Conservation (phyloP, 192 early-diverging fungal species). For the Spinellus fusiger region DNA sequence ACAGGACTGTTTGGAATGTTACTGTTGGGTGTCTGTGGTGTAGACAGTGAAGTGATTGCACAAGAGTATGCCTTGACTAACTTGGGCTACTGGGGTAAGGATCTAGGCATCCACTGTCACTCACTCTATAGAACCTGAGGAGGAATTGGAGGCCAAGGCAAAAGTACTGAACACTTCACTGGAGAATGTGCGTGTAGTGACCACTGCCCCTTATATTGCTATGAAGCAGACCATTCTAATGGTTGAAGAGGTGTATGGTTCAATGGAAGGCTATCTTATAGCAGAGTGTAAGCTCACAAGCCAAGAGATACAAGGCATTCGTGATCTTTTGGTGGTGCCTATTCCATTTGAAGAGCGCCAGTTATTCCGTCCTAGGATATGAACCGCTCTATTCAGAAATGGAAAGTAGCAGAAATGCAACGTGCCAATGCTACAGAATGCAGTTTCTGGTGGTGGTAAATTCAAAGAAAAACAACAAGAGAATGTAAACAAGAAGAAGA, state of each 20-base stretch:
- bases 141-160: slow-evolving; percentile 18
- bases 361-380: slow-evolving; percentile 18
- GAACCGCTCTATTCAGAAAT: too few species aligned
- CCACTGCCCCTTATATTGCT: slow-evolving; percentile 25
- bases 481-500: too few species aligned
- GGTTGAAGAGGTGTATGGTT: slow-evolving; percentile 42
- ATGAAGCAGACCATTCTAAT: slow-evolving; percentile 35
- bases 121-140: slow-evolving; percentile 17
- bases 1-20: slow-evolving; percentile 58
- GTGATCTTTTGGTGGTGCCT: slow-evolving; percentile 35
- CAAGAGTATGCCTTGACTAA: slow-evolving; percentile 60
- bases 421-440: not conserved
- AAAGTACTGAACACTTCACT: slow-evolving; percentile 5
- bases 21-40: slow-evolving; percentile 52
- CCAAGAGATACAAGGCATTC: slow-evolving; percentile 32
- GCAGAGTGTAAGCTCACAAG: slow-evolving; percentile 33
- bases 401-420: not conserved
- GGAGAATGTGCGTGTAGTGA: slow-evolving; percentile 30
- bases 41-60: slow-evolving; percentile 61
- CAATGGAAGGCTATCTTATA: slow-evolving; percentile 38
- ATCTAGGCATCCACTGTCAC: not conserved
- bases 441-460: too few species aligned
- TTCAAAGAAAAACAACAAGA: too few species aligned
- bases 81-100: slow-evolving; percentile 34
- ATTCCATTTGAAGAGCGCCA: slow-evolving; percentile 36